phyloP scores from a whole-genome alignment of 306 rosid genomes.

The Comarum palustre region DNA sequence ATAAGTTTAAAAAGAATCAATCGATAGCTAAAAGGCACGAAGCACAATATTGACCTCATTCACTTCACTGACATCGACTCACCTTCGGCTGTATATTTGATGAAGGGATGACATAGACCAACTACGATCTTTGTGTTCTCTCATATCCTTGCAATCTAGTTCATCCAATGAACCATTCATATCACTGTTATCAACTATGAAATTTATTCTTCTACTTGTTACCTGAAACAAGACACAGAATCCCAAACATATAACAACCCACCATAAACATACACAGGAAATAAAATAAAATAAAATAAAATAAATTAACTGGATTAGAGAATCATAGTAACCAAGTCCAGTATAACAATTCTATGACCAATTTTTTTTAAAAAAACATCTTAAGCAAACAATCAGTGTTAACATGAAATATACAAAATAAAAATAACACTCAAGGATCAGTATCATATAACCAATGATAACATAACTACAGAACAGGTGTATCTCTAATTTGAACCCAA shows the following conservation, averaged over 20 bases:
- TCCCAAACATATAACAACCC: conserved; percentile 26
- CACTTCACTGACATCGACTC: conserved; percentile 27
- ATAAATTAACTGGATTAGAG: not conserved
- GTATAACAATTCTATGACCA: not conserved
- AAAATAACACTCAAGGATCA: not conserved
- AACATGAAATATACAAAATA: too few species aligned
- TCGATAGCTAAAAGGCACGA: not conserved
- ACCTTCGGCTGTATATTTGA: conserved; percentile 96
- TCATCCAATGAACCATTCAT: conserved; percentile 36
- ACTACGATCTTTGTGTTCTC: conserved; percentile 72
- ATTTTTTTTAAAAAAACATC: too few species aligned
- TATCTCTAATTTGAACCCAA: conserved; percentile 7
- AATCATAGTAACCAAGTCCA: not conserved
- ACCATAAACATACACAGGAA: conserved; percentile 11
- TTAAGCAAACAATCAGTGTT: not conserved
- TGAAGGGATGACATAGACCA: conserved; percentile 86
- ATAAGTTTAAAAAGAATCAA: conserved; percentile 9
- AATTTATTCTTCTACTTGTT: conserved; percentile 84
- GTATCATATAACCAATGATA: not conserved
- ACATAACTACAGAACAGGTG: not conserved
- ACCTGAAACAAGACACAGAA: conserved; percentile 51
- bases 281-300: not conserved
- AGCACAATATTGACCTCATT: conserved; percentile 18
- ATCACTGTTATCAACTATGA: conserved; percentile 68
- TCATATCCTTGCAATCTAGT: conserved; percentile 35